These are phyloP conservation scores for Umbelopsis isabellina DNA, from an alignment of 192 early-diverging fungal genomes.

Conservation along the genomic window DNA sequence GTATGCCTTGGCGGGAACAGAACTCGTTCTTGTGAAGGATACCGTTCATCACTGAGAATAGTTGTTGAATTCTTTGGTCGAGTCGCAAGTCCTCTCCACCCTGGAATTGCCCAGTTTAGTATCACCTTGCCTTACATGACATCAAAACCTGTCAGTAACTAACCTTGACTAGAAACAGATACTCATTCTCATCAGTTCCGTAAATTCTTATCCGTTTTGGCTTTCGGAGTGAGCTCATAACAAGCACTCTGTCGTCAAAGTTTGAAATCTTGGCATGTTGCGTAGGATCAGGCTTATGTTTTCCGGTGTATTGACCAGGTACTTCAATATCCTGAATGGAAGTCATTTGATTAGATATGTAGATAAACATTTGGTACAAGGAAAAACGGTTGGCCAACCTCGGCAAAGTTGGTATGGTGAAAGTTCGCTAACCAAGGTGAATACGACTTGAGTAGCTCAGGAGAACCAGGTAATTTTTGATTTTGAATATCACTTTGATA, in stretches of 20 bases:
- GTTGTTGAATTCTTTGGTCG: slow-evolving; percentile 78
- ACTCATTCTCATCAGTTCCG: slow-evolving; percentile 75
- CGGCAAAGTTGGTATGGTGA: slow-evolving; percentile 33
- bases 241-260: slow-evolving; percentile 66
- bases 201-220: slow-evolving; percentile 73
- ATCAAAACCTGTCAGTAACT: slow-evolving; percentile 7
- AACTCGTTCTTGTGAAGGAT: slow-evolving; percentile 57
- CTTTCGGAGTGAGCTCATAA: slow-evolving; percentile 71
- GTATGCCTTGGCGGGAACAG: slow-evolving; percentile 59
- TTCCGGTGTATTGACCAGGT: slow-evolving; percentile 75
- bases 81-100: slow-evolving; percentile 83
- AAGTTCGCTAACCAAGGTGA: slow-evolving; percentile 65
- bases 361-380: not conserved
- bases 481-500: slow-evolving; percentile 48
- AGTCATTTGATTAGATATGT: not conserved
- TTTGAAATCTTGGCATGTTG: slow-evolving; percentile 62
- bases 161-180: slow-evolving; percentile 77
- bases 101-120: slow-evolving; percentile 32
- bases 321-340: slow-evolving; percentile 60
- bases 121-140: not conserved
- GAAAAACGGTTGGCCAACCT: slow-evolving; percentile 14
- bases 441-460: slow-evolving; percentile 60
- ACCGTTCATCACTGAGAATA: slow-evolving; percentile 80
- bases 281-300: slow-evolving; percentile 53
- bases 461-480: slow-evolving; percentile 41